Evolutionary conservation across 768 basidiomycete genomes (phyloP).

Genomic region (Naematelia aurantialba): DNA sequence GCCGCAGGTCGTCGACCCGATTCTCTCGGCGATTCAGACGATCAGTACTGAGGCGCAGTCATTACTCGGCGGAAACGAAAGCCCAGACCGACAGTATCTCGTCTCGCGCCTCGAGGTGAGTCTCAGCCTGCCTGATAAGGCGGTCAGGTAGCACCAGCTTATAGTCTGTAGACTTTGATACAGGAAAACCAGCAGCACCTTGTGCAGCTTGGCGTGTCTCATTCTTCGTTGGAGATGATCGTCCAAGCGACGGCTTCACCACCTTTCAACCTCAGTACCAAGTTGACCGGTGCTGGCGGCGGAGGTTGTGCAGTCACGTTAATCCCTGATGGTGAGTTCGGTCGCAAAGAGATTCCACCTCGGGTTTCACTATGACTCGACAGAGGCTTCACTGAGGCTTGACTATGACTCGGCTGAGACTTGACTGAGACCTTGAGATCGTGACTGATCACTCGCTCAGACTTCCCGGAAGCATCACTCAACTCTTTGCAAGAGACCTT

Average conservation of each 20-base stretch:
- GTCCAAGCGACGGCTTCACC: slow-evolving; percentile 61
- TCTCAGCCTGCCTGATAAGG: slow-evolving; percentile 23
- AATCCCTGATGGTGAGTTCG: slow-evolving; percentile 84
- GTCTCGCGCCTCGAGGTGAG: slow-evolving; percentile 68
- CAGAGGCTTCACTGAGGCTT: background rate
- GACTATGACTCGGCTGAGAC: background rate
- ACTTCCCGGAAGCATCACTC: slow-evolving; percentile 63
- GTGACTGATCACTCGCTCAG: slow-evolving; percentile 52
- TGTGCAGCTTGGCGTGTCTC: slow-evolving; percentile 81
- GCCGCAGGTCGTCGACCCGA: slow-evolving; percentile 74
- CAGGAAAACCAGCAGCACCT: slow-evolving; percentile 85
- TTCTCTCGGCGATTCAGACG: slow-evolving; percentile 74
- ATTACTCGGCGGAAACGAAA: slow-evolving; percentile 66
- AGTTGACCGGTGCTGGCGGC: slow-evolving; percentile 94
- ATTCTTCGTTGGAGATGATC: slow-evolving; percentile 79
- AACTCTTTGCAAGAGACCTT: slow-evolving; percentile 62
- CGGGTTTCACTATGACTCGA: background rate
- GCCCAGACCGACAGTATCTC: slow-evolving; percentile 62
- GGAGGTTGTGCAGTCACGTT: slow-evolving; percentile 97
- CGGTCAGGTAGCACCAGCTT: background rate
- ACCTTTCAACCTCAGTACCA: slow-evolving; percentile 47
- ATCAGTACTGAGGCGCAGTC: slow-evolving; percentile 79
- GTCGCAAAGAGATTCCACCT: background rate
- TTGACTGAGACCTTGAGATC: background rate
- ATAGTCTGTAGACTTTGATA: slow-evolving; percentile 63